phyloP scores from a whole-genome alignment of 2,329 filamentous ascomycete genomes.

The Aspergillus sp. region DNA sequence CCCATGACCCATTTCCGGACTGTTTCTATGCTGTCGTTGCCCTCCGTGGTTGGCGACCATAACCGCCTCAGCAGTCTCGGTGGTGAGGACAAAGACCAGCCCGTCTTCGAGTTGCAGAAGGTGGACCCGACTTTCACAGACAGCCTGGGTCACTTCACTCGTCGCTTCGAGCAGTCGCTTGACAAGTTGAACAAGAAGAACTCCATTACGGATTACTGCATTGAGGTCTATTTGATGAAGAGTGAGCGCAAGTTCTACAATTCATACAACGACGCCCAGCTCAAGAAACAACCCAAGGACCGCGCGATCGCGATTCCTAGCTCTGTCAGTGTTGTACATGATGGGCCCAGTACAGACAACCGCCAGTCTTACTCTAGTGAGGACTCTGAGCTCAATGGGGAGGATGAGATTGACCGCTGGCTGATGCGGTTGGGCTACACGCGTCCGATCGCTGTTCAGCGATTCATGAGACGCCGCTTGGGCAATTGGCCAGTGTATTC shows the following conservation, averaged over 20 bases:
- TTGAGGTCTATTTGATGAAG: slow-evolving; percentile 65
- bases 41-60: slow-evolving; percentile 60
- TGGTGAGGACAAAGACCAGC: slow-evolving; percentile 56
- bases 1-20: slow-evolving; percentile 24
- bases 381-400: slow-evolving; percentile 35
- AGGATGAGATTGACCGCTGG: slow-evolving; percentile 53
- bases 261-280: slow-evolving; percentile 58
- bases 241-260: slow-evolving; percentile 68
- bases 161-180: slow-evolving; percentile 59
- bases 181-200: slow-evolving; percentile 56
- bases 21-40: slow-evolving; percentile 54
- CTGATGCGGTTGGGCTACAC: slow-evolving; percentile 57
- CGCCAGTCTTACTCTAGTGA: slow-evolving; percentile 21
- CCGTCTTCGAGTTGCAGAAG: slow-evolving; percentile 59
- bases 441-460: slow-evolving; percentile 57
- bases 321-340: neutral
- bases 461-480: slow-evolving; percentile 56
- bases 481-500: slow-evolving; percentile 66
- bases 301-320: neutral
- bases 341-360: neutral
- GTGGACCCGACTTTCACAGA: slow-evolving; percentile 69
- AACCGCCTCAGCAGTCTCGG: slow-evolving; percentile 20
- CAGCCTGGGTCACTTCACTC: slow-evolving; percentile 60
- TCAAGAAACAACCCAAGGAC: slow-evolving; percentile 28
- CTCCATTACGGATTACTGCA: slow-evolving; percentile 60